Conservation (phyloP, 495 filamentous ascomycete genomes). For the Podospora sp. region DNA sequence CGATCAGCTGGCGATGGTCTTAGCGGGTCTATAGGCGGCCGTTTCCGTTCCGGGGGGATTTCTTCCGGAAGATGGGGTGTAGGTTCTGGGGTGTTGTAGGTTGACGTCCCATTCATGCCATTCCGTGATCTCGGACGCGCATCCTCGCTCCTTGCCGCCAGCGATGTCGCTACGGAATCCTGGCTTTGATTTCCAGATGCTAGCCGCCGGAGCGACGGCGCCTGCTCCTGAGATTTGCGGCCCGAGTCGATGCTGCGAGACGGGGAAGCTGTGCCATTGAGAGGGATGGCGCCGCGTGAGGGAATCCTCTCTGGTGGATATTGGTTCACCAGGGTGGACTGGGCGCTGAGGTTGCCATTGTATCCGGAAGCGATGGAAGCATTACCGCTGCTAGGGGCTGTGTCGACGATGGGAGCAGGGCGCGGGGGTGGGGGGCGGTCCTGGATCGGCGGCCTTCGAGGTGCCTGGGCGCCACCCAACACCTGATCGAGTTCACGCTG, state of each 20-base stretch:
- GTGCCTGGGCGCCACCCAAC: conserved; percentile 48
- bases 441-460: conserved; percentile 25
- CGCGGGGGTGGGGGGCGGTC: conserved; percentile 28
- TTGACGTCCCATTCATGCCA: conserved; percentile 44
- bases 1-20: conserved; percentile 44
- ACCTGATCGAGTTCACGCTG: conserved; percentile 74
- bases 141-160: conserved; percentile 52
- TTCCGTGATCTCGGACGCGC: conserved; percentile 52
- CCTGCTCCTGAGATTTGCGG: conserved; percentile 44
- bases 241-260: conserved; percentile 50
- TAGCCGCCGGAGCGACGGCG: conserved; percentile 46
- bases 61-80: conserved; percentile 37
- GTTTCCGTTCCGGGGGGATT: conserved; percentile 51
- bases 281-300: conserved; percentile 37
- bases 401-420: conserved; percentile 35
- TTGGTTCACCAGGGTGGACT: conserved; percentile 17
- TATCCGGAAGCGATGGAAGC: conserved; percentile 34
- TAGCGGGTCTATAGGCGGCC: conserved; percentile 57
- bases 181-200: conserved; percentile 57
- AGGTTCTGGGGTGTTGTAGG: conserved; percentile 41
- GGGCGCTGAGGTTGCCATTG: conserved; percentile 24
- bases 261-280: conserved; percentile 47
- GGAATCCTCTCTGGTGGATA: conserved; percentile 27
- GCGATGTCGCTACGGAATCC: conserved; percentile 54
- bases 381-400: conserved; percentile 32